Evolutionary conservation across 306 rosid genomes (phyloP).

Genomic region (Sophora flavescens): DNA sequence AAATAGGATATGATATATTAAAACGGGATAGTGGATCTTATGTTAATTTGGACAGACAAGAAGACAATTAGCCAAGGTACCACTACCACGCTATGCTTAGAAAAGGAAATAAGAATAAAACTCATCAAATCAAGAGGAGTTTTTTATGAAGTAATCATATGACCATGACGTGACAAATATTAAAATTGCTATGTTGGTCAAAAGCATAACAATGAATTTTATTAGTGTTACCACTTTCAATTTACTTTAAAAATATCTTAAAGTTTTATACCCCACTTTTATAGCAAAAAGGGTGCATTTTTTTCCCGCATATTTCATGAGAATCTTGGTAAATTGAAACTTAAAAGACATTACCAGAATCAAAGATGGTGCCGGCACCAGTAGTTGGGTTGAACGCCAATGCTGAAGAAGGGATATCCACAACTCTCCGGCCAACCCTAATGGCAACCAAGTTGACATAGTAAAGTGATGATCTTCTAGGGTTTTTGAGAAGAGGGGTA

Average conservation of each 20-base stretch:
- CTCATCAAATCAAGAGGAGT: background rate
- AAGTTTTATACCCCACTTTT: background rate
- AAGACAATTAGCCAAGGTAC: background rate
- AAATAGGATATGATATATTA: too few species aligned
- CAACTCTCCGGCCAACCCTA: constrained; percentile 78
- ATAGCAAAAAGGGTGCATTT: background rate
- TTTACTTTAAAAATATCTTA: background rate
- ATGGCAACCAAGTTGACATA: constrained; percentile 72
- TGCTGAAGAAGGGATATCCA: constrained; percentile 73
- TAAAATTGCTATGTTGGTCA: background rate
- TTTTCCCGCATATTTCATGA: background rate
- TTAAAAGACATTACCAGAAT: constrained; percentile 67
- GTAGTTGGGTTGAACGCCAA: constrained; percentile 79
- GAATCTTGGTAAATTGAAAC: background rate
- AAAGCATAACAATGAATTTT: constrained; percentile 1
- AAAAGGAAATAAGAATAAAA: background rate
- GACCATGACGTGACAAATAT: background rate
- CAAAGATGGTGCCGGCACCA: constrained; percentile 87
- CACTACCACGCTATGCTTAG: background rate
- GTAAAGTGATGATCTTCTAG: constrained; percentile 87
- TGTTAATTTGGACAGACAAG: background rate
- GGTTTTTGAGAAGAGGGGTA: constrained; percentile 87
- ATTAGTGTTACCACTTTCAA: constrained; percentile 8
- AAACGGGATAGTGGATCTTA: too few species aligned
- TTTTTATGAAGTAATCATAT: background rate